Percentiles rank a stretch among this genome's conserved stretches.
phyloP scores from a whole-genome alignment of 768 basidiomycete genomes.

The Boletus rubropictus region DNA sequence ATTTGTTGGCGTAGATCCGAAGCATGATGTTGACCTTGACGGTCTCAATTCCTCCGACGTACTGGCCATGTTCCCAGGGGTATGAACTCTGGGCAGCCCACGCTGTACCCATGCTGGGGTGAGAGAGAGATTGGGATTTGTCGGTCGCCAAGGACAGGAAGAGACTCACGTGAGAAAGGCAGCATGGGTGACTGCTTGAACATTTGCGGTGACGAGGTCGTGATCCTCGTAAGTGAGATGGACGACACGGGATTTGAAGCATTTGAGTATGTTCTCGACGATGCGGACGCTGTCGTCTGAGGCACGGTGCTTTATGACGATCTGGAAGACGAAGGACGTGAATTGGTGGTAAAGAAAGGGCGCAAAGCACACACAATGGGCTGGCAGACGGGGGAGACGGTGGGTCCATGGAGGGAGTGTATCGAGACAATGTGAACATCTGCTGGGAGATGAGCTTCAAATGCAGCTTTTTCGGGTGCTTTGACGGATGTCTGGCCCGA shows the following conservation, averaged over 20 bases:
- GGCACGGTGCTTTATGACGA: conserved; percentile 83
- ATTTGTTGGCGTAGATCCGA: conserved; percentile 94
- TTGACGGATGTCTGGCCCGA: conserved; percentile 97
- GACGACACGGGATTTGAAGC: conserved; percentile 80
- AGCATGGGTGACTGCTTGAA: conserved; percentile 96
- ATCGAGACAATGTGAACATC: conserved; percentile 89
- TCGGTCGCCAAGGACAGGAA: not conserved
- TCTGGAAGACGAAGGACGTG: conserved; percentile 38
- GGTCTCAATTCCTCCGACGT: conserved; percentile 95
- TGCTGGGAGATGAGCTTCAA: conserved; percentile 78
- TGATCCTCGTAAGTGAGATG: conserved; percentile 96
- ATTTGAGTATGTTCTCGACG: conserved; percentile 78
- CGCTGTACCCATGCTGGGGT: conserved; percentile 89
- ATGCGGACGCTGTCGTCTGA: conserved; percentile 63
- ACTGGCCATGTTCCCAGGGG: conserved; percentile 94
- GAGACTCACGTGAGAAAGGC: conserved; percentile 80
- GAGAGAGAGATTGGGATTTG: conserved; percentile 3
- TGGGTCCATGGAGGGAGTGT: conserved; percentile 93
- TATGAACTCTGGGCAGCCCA: conserved; percentile 76
- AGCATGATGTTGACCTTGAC: conserved; percentile 94
- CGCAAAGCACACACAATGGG: conserved; percentile 59
- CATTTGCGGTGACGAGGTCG: conserved; percentile 94
- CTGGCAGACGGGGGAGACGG: conserved; percentile 81
- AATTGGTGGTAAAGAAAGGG: not conserved
- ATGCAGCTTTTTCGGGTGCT: conserved; percentile 85